Conservation (phyloP, 2,329 filamentous ascomycete species). For the Lecanicillium sp. region DNA sequence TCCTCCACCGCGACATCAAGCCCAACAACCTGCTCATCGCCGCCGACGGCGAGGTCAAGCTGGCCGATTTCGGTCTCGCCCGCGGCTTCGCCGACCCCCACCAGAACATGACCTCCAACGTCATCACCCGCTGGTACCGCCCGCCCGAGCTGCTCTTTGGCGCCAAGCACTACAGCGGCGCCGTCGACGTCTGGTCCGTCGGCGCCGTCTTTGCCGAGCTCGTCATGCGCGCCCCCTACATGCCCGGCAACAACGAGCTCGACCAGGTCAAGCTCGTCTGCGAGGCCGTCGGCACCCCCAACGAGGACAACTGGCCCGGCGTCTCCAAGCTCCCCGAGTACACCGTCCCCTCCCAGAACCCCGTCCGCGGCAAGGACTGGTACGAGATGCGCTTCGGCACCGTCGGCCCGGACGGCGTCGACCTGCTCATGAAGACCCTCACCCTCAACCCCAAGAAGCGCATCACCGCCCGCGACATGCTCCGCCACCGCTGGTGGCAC, state of each 20-base stretch:
- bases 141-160: slow-evolving; percentile 91
- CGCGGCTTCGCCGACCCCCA: slow-evolving; percentile 84
- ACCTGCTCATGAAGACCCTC: slow-evolving; percentile 80
- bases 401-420: slow-evolving; percentile 74
- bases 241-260: slow-evolving; percentile 78
- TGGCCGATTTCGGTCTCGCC: slow-evolving; percentile 96
- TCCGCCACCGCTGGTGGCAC: slow-evolving; percentile 82
- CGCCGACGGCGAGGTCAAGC: slow-evolving; percentile 85
- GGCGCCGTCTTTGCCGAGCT: slow-evolving; percentile 92
- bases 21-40: slow-evolving; percentile 96
- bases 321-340: slow-evolving; percentile 76
- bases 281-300: slow-evolving; percentile 80
- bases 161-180: slow-evolving; percentile 79
- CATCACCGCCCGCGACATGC: slow-evolving; percentile 66
- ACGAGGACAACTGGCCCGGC: slow-evolving; percentile 91
- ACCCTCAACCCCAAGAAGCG: slow-evolving; percentile 80
- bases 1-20: slow-evolving; percentile 97
- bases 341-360: slow-evolving; percentile 57
- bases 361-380: slow-evolving; percentile 59
- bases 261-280: slow-evolving; percentile 81
- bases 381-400: slow-evolving; percentile 73
- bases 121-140: slow-evolving; percentile 95
- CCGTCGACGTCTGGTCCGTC: slow-evolving; percentile 90
- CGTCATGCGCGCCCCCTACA: slow-evolving; percentile 71
- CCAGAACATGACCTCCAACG: slow-evolving; percentile 81